Evolutionary conservation across 2,329 filamentous ascomycete genomes (phyloP).

Genomic region (Fonsecaea monophora): DNA sequence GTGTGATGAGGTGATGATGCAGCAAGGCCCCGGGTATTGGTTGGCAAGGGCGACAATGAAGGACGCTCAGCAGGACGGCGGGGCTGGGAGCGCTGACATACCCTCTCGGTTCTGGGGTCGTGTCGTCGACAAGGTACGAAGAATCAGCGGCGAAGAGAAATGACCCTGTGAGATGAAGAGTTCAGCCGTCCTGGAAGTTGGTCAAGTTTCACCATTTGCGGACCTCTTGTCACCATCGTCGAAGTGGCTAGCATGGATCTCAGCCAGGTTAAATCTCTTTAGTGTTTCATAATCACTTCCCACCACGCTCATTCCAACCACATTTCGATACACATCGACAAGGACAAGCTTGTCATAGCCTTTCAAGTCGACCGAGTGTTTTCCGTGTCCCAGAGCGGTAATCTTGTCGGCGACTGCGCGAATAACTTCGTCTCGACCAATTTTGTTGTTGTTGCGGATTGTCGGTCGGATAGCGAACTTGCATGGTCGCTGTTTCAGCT

Average conservation of each 20-base stretch:
- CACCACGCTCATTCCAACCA: constrained; percentile 70
- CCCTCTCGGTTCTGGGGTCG: neutral
- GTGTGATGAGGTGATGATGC: neutral
- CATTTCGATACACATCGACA: constrained; percentile 68
- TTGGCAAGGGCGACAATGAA: neutral
- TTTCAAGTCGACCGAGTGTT: constrained; percentile 66
- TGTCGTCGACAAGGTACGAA: constrained; percentile 7
- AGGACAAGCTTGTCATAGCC: constrained; percentile 67
- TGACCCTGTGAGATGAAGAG: neutral
- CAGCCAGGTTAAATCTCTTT: constrained; percentile 68
- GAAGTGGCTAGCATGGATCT: constrained; percentile 56
- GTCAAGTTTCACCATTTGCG: neutral
- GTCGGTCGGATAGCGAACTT: constrained; percentile 70
- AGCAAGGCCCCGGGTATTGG: constrained; percentile 4
- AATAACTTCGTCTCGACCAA: constrained; percentile 65
- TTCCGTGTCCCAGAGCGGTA: constrained; percentile 49
- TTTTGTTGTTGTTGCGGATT: constrained; percentile 64
- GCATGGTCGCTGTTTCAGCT: constrained; percentile 10
- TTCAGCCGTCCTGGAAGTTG: neutral
- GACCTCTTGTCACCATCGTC: constrained; percentile 1
- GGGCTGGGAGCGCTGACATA: neutral
- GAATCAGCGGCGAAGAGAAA: neutral
- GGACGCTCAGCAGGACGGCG: neutral
- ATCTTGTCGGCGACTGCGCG: constrained; percentile 64
- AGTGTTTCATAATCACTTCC: constrained; percentile 65